phyloP scores from a whole-genome alignment of 2,329 filamentous ascomycete species.

The Fusarium compactum region DNA sequence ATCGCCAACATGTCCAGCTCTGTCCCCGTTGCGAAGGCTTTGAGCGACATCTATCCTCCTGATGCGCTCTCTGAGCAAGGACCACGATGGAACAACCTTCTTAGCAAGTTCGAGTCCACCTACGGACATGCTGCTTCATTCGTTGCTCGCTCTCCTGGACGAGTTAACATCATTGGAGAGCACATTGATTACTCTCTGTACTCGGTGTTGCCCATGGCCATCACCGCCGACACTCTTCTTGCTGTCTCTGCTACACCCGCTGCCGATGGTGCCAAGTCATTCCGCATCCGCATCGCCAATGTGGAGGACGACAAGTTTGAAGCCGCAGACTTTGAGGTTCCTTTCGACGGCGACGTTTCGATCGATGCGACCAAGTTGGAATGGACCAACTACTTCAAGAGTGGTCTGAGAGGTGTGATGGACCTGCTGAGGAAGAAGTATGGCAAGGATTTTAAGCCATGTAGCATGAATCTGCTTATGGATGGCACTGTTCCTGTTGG shows the following conservation, averaged over 20 bases:
- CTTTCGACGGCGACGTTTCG: slow-evolving; percentile 70
- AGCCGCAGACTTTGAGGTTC: slow-evolving; percentile 78
- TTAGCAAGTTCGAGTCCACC: slow-evolving; percentile 75
- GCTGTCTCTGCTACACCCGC: slow-evolving; percentile 74
- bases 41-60: slow-evolving; percentile 85
- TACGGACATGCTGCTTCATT: slow-evolving; percentile 82
- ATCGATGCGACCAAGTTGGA: slow-evolving; percentile 90
- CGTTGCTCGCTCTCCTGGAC: slow-evolving; percentile 88
- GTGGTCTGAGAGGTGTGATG: slow-evolving; percentile 85
- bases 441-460: slow-evolving; percentile 70
- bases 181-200: slow-evolving; percentile 99
- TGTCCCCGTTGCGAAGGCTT: slow-evolving; percentile 80
- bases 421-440: slow-evolving; percentile 78
- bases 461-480: slow-evolving; percentile 86
- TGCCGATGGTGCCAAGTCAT: slow-evolving; percentile 63
- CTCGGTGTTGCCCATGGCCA: slow-evolving; percentile 94
- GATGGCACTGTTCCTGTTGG: slow-evolving; percentile 93
- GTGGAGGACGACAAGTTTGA: slow-evolving; percentile 81
- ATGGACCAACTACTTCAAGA: slow-evolving; percentile 99
- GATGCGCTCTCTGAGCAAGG: slow-evolving; percentile 76
- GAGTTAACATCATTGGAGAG: slow-evolving; percentile 98
- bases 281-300: slow-evolving; percentile 83
- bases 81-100: slow-evolving; percentile 79
- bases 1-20: slow-evolving; percentile 60
- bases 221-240: slow-evolving; percentile 89